A percentile compares a stretch with the other conserved stretches of the same genome.
Evolutionary conservation across 139 green algal genomes (phyloP).

Genomic region (Volvox africanus): DNA sequence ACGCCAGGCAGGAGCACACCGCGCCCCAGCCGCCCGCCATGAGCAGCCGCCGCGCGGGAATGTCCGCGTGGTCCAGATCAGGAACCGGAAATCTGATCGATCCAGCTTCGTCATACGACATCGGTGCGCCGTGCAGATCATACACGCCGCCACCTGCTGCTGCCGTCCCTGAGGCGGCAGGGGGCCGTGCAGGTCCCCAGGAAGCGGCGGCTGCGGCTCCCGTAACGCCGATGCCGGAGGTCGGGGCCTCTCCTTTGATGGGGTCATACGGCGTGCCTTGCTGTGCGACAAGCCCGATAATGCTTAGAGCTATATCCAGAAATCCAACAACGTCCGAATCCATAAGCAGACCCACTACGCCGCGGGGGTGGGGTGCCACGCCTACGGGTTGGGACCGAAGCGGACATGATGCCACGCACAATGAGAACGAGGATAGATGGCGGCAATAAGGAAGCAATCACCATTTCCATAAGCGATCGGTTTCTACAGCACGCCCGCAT

Average conservation of each 20-base stretch:
- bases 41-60: conserved; percentile 32
- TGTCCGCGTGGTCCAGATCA: neutral
- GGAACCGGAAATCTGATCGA: neutral
- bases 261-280: conserved; percentile 38
- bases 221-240: neutral
- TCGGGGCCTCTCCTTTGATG: neutral
- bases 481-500: no score
- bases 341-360: conserved; percentile 22
- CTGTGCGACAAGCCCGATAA: conserved; percentile 9
- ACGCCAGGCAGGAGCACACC: conserved; percentile 23
- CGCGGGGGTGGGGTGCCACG: neutral
- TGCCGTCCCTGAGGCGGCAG: neutral
- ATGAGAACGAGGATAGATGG: no score
- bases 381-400: neutral
- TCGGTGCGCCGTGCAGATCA: neutral
- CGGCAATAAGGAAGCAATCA: no score
- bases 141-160: neutral
- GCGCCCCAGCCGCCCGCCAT: conserved; percentile 35
- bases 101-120: neutral
- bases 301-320: neutral
- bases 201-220: neutral
- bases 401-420: no score
- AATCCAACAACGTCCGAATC: neutral
- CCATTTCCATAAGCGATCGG: no score
- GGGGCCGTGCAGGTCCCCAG: neutral